These are phyloP conservation scores for Pseudogymnoascus pannorum DNA, from an alignment of 2,329 filamentous ascomycete species.

Conservation along the genomic window DNA sequence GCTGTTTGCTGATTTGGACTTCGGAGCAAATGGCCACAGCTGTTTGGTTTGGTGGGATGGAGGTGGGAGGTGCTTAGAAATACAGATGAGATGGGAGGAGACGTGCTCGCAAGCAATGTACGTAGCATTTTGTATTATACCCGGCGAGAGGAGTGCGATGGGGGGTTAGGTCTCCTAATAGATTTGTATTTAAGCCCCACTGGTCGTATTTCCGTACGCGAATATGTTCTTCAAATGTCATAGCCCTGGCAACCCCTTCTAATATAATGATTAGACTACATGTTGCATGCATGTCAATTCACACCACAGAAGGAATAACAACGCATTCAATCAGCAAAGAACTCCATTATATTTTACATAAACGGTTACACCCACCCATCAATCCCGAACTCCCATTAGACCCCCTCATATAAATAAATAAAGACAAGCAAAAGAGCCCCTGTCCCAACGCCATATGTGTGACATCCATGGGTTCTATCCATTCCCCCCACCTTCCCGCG, in stretches of 20 bases:
- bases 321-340: conserved; percentile 6
- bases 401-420: conserved; percentile 6
- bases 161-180: neutral
- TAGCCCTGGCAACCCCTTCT: neutral
- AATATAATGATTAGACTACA: neutral
- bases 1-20: neutral
- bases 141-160: neutral
- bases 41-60: neutral
- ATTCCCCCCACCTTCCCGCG: neutral
- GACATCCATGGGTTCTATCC: conserved; percentile 8
- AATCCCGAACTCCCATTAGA: conserved; percentile 4
- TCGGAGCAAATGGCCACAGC: neutral
- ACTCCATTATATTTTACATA: conserved; percentile 9
- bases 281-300: neutral
- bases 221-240: neutral
- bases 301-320: neutral
- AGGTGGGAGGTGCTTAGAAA: neutral
- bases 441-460: conserved; percentile 6
- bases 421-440: neutral
- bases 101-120: conserved; percentile 6
- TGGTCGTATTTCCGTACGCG: neutral
- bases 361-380: conserved; percentile 5
- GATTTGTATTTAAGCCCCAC: neutral
- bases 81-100: neutral
- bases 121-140: conserved; percentile 9